Base-by-base conservation (phyloP, 345 rosid genomes). In the Atalantia buxifolia region DNA sequence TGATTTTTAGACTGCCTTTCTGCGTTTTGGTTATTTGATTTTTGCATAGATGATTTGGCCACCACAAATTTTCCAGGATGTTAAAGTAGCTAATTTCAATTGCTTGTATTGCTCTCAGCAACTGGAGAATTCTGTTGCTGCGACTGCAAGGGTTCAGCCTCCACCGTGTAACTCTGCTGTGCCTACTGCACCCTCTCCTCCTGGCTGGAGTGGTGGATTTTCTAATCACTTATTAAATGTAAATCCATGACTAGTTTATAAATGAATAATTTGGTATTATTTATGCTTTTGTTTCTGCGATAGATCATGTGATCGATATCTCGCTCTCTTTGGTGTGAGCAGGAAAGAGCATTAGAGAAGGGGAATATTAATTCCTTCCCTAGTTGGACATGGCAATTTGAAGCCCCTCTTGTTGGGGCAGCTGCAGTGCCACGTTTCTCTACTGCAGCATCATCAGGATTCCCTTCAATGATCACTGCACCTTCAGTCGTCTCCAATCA, bases 361-460 rank as follows among this genome's bases (percentile, higher is more conserved):
- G 84, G 89, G 81, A 86, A 80, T 78, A 71, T 81, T 28, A 84
- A 80, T 77, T 55, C 85, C 12, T 25, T 80, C 28, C 87, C 86
- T 28, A 74, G 74, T 22, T 61, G 85, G 86, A 74, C 80, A 70
- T 79, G 86, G 83, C 83, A 82, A 78, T 66, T 70, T 59, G 86
- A 88, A 79, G 80, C 78, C 61, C 84, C 83, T 59, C 78, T 62
- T 27, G 81, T 84, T 8, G 86, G 84, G 45, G 56, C 81, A 70
- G 79, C 79, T 80, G 83, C 83, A 62, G 81, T 65, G 79, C 82
- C 86, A 25, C 69, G 80, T 84, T 86, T 82, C 85, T 83, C 90
- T 83, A 69, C 85, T 84, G 93, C 96, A 92, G 93, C 93, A 92
- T 92, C 96, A 92, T 92, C 93, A 89, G 92, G 96, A 92, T 92